Percentiles rank a stretch among this genome's conserved stretches.
Evolutionary conservation across 768 basidiomycete species (phyloP).

Genomic region (Boletus barrowsii): DNA sequence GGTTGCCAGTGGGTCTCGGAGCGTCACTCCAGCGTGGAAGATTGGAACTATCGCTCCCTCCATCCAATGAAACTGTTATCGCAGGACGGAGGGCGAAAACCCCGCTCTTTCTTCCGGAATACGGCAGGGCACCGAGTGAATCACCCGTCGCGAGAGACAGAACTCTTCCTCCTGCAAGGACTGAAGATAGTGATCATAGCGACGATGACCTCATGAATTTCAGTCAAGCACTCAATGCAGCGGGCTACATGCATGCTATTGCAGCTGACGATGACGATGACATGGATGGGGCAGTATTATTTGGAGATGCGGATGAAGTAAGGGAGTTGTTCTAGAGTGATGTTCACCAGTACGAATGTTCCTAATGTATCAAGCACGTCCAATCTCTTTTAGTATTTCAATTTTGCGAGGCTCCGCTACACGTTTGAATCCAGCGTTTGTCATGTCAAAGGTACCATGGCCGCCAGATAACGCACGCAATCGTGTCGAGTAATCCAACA

Average conservation of each 20-base stretch:
- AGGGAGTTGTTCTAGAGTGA: constrained; percentile 47
- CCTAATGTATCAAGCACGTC: constrained; percentile 48
- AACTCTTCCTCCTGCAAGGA: constrained; percentile 34
- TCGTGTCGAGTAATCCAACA: constrained; percentile 77
- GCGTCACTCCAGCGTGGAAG: constrained; percentile 18
- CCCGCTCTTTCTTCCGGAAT: constrained; percentile 75
- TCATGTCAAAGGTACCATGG: constrained; percentile 78
- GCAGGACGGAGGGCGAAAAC: constrained; percentile 43
- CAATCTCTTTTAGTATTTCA: constrained; percentile 79
- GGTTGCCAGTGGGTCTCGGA: constrained; percentile 31
- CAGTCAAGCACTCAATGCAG: constrained; percentile 65
- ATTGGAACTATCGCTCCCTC: constrained; percentile 31
- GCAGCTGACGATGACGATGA: constrained; percentile 74
- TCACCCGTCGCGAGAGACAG: constrained; percentile 28
- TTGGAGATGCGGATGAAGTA: constrained; percentile 80
- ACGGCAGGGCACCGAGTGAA: constrained; percentile 42
- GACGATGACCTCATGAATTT: constrained; percentile 67
- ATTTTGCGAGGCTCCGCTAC: constrained; percentile 59
- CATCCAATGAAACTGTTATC: constrained; percentile 11
- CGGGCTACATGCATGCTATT: constrained; percentile 54
- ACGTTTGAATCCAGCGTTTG: constrained; percentile 68
- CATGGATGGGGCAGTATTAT: constrained; percentile 67
- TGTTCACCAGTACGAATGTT: constrained; percentile 9
- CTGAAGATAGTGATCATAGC: constrained; percentile 33
- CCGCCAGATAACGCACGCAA: constrained; percentile 81